Evolutionary conservation across 345 rosid species (phyloP), one percentile per base, ranked within the genome.

Genomic region (Trapa incisa): DNA sequence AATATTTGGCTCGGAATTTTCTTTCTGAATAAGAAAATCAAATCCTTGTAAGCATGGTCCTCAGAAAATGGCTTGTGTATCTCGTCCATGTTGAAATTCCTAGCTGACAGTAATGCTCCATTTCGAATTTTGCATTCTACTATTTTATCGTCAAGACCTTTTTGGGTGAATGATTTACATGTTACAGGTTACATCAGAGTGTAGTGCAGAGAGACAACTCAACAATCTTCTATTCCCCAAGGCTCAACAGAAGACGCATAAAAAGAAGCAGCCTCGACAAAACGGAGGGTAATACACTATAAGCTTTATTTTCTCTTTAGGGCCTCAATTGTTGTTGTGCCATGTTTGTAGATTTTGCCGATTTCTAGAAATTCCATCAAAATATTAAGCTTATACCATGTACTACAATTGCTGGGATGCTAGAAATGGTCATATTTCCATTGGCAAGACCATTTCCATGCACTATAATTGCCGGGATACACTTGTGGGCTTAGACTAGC

Each of bases 101-200:
- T 50, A 45, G 48, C 1, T 6, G 13, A 45, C 48, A 3, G 48
- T 13, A 1, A 10, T 43, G 52, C 14, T 38, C 29, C 2, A 7
- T 32, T 60, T 60, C 37, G 8, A 58, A 5, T 58, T 58, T 32
- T 33, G 15, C 13, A 60, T 29, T 32, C 38, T 9, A 11, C 32
- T 50, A 22, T 13, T 17, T 14, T 50, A 6, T 50, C 54, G 14
- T 50, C 16, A 50, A 0, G 2, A 63, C 2, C 66, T 41, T 37
- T 15, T 1, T 37, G 5, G n/a, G 50, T 17, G 37, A 33, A 33
- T n/a, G 22, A 11, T 39, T 33, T 57, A 39, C 35, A 65, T 50
- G 66, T 61, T 80, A 70, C 91, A 88, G 98, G 98, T 97, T 22
- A 82, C 88, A 61, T 89, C 99, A 33, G 93, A 75, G 77, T 75